Conservation (phyloP, 805 yeast genomes). For the Ogataea thermomethanolica region DNA sequence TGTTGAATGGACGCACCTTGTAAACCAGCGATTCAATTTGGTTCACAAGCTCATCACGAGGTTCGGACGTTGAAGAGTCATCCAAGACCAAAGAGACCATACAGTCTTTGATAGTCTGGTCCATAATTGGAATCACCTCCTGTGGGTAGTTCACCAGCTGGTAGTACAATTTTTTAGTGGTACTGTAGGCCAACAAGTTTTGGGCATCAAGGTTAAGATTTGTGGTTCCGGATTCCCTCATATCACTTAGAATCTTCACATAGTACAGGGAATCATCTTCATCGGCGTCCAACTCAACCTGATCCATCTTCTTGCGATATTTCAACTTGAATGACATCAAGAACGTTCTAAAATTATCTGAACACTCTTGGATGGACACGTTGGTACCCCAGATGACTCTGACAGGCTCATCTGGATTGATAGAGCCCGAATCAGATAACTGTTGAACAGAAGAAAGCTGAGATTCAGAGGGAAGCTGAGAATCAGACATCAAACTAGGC, state of each 20-base stretch:
- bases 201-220: slow-evolving; percentile 82
- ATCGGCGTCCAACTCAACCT: slow-evolving; percentile 34
- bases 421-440: slow-evolving; percentile 26
- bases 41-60: slow-evolving; percentile 48
- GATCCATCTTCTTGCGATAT: slow-evolving; percentile 57
- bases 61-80: slow-evolving; percentile 34
- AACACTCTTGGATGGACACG: slow-evolving; percentile 86
- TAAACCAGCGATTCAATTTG: slow-evolving; percentile 79
- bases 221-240: slow-evolving; percentile 76
- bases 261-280: slow-evolving; percentile 75
- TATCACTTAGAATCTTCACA: slow-evolving; percentile 64
- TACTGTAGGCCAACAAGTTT: slow-evolving; percentile 71
- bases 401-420: slow-evolving; percentile 62
- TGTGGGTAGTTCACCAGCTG: slow-evolving; percentile 92
- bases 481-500: slow-evolving; percentile 19
- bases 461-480: slow-evolving; percentile 23
- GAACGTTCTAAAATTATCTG: slow-evolving; percentile 75
- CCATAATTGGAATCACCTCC: slow-evolving; percentile 97
- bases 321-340: slow-evolving; percentile 78
- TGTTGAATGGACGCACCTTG: slow-evolving; percentile 86
- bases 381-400: slow-evolving; percentile 98
- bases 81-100: slow-evolving; percentile 72
- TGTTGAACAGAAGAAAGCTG: slow-evolving; percentile 23
- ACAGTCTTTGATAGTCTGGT: slow-evolving; percentile 88
- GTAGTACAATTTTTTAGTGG: slow-evolving; percentile 74